Evolutionary conservation across 768 basidiomycete genomes (phyloP).

Genomic region (Chalciporus chontae): DNA sequence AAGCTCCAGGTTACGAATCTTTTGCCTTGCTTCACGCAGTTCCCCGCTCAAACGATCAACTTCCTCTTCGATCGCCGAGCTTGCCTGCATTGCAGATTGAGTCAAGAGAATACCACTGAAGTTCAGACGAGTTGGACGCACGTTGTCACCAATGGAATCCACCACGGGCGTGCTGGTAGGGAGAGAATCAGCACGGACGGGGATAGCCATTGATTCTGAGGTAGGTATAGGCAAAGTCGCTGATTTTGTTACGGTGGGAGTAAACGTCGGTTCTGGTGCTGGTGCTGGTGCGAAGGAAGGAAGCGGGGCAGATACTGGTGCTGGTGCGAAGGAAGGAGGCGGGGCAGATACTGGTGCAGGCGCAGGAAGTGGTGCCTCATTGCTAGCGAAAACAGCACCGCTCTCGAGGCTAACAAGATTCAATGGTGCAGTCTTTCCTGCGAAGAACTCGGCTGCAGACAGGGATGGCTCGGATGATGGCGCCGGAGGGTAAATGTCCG

Average conservation of each 20-base stretch:
- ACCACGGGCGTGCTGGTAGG: constrained; percentile 1
- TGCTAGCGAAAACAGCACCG: constrained; percentile 43
- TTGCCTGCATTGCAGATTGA: constrained; percentile 9
- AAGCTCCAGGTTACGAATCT: constrained; percentile 80
- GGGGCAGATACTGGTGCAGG: constrained; percentile 30
- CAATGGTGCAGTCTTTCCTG: constrained; percentile 73
- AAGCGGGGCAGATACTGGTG: constrained; percentile 26
- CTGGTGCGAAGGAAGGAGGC: constrained; percentile 17
- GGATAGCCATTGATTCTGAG: constrained; percentile 5
- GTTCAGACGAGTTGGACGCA: constrained; percentile 21
- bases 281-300: constrained; percentile 24
- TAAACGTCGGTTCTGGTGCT: constrained; percentile 34
- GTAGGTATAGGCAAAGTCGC: constrained; percentile 25
- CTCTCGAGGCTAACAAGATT: constrained; percentile 80
- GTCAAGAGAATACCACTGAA: neutral
- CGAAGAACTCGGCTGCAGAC: constrained; percentile 81
- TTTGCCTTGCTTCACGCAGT: constrained; percentile 74
- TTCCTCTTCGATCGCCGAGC: constrained; percentile 44
- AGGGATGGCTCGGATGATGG: constrained; percentile 78
- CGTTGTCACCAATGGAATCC: constrained; percentile 23
- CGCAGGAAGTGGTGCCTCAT: constrained; percentile 19
- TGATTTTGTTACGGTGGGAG: constrained; percentile 32
- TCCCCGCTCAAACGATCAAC: constrained; percentile 61
- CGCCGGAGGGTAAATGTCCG: constrained; percentile 95
- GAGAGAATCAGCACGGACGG: constrained; percentile 14